phyloP scores from a whole-genome alignment of 2,329 filamentous ascomycete species.

The Verticillium albo-atrum region DNA sequence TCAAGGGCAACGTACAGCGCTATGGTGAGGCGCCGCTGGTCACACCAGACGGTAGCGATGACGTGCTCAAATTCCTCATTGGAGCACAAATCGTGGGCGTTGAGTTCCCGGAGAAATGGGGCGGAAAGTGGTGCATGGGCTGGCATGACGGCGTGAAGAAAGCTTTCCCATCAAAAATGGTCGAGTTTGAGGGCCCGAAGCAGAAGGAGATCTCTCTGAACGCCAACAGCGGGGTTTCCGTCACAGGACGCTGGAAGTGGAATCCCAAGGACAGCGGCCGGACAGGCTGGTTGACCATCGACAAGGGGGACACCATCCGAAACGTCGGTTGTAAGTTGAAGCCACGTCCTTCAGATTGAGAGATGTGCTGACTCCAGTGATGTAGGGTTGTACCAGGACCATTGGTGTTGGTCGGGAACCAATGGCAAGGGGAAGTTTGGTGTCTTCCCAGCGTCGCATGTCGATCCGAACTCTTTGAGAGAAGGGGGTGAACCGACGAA shows the following conservation, averaged over 20 bases:
- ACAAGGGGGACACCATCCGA: conserved; percentile 44
- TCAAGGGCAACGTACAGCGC: conserved; percentile 27
- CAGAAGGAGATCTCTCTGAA: conserved; percentile 10
- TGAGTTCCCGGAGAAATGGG: conserved; percentile 27
- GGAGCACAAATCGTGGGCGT: conserved; percentile 25
- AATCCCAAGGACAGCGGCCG: conserved; percentile 12
- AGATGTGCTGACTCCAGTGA: not conserved
- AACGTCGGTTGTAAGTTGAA: conserved; percentile 33
- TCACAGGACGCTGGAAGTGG: conserved; percentile 26
- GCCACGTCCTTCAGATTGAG: not conserved
- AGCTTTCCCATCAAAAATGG: conserved; percentile 20
- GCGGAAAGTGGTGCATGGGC: conserved; percentile 27
- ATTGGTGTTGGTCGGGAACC: conserved; percentile 37
- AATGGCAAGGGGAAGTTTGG: conserved; percentile 32
- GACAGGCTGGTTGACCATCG: conserved; percentile 22
- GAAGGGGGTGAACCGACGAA: not conserved
- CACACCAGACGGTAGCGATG: conserved; percentile 25
- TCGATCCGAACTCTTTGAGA: conserved; percentile 19
- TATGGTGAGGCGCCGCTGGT: conserved; percentile 24
- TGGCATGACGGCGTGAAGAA: conserved; percentile 26
- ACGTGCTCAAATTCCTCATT: conserved; percentile 33
- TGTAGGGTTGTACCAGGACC: conserved; percentile 24
- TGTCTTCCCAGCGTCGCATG: conserved; percentile 32
- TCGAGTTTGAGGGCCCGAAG: conserved; percentile 20
- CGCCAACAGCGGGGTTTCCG: conserved; percentile 5